These are phyloP conservation scores for Syncephalis fuscata DNA, from an alignment of 371 early-diverging fungal species.

Conservation along the genomic window DNA sequence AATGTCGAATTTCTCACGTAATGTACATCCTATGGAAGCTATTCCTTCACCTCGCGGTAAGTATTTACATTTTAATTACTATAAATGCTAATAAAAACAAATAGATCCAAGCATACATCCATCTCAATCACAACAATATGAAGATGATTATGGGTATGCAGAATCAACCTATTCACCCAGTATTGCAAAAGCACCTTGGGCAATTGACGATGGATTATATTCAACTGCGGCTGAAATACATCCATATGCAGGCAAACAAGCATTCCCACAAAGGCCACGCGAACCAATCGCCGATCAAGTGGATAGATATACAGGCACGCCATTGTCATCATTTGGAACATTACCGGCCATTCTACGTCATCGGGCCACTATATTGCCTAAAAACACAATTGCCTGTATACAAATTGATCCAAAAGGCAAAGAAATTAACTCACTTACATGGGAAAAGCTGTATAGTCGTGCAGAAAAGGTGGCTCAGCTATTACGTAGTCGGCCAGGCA, in stretches of 20 bases:
- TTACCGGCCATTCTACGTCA: slow-evolving; percentile 36
- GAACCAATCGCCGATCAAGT: neutral
- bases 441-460: slow-evolving; percentile 49
- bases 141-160: neutral
- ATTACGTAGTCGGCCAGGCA: slow-evolving; percentile 28
- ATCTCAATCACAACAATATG: neutral
- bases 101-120: neutral
- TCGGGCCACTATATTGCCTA: slow-evolving; percentile 27
- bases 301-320: slow-evolving; percentile 22
- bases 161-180: neutral
- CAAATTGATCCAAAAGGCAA: slow-evolving; percentile 60
- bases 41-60: neutral
- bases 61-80: neutral
- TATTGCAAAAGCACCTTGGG: neutral
- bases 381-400: slow-evolving; percentile 32
- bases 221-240: neutral
- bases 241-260: neutral
- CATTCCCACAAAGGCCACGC: neutral
- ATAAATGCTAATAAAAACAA: neutral
- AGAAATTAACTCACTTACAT: slow-evolving; percentile 41
- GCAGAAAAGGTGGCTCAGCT: slow-evolving; percentile 51
- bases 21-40: neutral
- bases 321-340: slow-evolving; percentile 13
- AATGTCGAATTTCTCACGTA: neutral
- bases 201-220: neutral